phyloP scores from a whole-genome alignment of 768 basidiomycete genomes.

The Mycena alexandri region DNA sequence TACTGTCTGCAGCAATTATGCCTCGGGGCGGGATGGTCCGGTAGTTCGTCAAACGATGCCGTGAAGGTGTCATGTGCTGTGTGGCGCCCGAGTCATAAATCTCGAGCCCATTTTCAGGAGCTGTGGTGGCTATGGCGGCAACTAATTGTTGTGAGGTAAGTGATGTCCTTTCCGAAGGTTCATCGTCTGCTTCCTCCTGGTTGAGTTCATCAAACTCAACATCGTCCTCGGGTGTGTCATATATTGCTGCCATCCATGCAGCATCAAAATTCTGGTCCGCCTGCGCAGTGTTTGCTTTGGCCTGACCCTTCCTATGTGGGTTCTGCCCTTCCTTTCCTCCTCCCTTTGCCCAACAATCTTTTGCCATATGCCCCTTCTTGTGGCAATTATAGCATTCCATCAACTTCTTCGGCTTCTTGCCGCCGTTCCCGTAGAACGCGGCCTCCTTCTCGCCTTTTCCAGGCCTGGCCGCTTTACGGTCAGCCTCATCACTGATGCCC shows the following conservation, averaged over 20 bases:
- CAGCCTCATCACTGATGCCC: too few relatives aligned
- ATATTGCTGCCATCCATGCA: neutral
- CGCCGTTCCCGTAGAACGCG: too few relatives aligned
- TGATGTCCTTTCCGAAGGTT: neutral
- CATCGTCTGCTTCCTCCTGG: neutral
- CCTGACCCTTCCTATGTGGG: conserved; percentile 31
- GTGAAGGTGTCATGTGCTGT: conserved; percentile 51
- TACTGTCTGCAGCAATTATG: conserved; percentile 49
- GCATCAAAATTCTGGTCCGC: neutral
- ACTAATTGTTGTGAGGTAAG: neutral
- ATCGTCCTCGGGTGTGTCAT: neutral
- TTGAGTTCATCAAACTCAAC: neutral
- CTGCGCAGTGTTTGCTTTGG: conserved; percentile 2
- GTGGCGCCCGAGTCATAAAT: conserved; percentile 55
- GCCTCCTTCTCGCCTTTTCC: too few relatives aligned
- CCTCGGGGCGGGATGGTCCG: conserved; percentile 40
- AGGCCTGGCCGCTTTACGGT: too few relatives aligned
- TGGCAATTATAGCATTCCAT: conserved; percentile 43
- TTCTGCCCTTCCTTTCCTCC: conserved; percentile 51
- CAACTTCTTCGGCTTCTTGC: too few relatives aligned
- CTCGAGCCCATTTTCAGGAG: conserved; percentile 35
- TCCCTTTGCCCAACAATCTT: conserved; percentile 48
- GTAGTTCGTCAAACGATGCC: conserved; percentile 47
- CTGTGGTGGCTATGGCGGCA: neutral
- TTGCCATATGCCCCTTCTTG: conserved; percentile 45